These are phyloP conservation scores for Phytophthora pistaciae DNA, from an alignment of 352 stramenopile genomes.

Conservation along the genomic window DNA sequence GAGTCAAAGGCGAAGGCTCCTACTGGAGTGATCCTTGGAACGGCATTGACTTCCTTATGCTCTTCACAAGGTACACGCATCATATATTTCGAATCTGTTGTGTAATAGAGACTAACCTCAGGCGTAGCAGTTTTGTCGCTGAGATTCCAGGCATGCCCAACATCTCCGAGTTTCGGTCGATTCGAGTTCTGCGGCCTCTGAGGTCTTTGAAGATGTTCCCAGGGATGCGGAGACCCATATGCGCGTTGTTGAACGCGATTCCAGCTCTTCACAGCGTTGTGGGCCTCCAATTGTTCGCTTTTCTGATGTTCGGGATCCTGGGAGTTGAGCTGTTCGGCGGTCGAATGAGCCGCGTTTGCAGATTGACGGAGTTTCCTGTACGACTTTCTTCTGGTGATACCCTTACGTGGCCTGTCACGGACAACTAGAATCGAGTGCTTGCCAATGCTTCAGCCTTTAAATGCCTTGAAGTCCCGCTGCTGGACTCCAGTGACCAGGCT, in stretches of 20 bases:
- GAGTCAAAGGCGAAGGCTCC: slow-evolving; percentile 58
- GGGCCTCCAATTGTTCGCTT: slow-evolving; percentile 85
- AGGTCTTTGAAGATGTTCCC: slow-evolving; percentile 71
- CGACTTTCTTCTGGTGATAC: slow-evolving; percentile 40
- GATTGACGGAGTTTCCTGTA: slow-evolving; percentile 79
- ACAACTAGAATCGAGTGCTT: slow-evolving; percentile 48
- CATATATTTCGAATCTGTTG: too few species aligned
- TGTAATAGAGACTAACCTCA: neutral
- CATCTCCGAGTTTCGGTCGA: slow-evolving; percentile 78
- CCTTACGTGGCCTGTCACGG: slow-evolving; percentile 50
- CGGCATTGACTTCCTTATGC: slow-evolving; percentile 90
- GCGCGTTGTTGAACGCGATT: slow-evolving; percentile 76
- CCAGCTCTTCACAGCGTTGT: slow-evolving; percentile 84
- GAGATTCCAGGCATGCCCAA: slow-evolving; percentile 60
- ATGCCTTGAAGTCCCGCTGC: slow-evolving; percentile 42
- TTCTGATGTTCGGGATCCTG: slow-evolving; percentile 90
- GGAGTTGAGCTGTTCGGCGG: slow-evolving; percentile 88
- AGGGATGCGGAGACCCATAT: slow-evolving; percentile 73
- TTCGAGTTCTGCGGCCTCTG: slow-evolving; percentile 88
- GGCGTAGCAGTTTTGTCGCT: slow-evolving; percentile 42
- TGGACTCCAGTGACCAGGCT: slow-evolving; percentile 52
- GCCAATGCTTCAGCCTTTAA: slow-evolving; percentile 36
- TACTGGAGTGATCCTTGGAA: slow-evolving; percentile 92
- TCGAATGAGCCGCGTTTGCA: slow-evolving; percentile 73
- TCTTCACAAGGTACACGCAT: slow-evolving; percentile 68